These are phyloP conservation scores for Amphichorda felina DNA, from an alignment of 2,329 filamentous ascomycete genomes.

Conservation along the genomic window DNA sequence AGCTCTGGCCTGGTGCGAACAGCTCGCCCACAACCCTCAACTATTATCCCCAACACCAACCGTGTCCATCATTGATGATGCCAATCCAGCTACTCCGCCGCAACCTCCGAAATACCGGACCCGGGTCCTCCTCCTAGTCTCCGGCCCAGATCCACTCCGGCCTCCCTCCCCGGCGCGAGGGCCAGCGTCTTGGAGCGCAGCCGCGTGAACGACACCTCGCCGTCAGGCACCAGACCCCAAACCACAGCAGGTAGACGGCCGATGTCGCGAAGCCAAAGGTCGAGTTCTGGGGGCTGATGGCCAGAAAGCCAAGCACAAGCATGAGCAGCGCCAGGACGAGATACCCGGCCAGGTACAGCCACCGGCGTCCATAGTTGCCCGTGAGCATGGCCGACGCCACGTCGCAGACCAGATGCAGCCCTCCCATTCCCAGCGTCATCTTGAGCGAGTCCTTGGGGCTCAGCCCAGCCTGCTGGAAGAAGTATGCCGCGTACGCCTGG, in stretches of 20 bases:
- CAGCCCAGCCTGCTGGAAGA: conserved; percentile 30
- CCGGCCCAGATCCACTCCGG: no score
- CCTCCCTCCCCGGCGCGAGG: no score
- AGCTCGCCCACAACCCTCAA: no score
- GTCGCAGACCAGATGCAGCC: conserved; percentile 31
- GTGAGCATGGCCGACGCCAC: conserved; percentile 31
- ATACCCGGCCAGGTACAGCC: conserved; percentile 24
- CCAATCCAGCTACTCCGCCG: no score
- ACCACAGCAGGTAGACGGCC: conserved; percentile 29
- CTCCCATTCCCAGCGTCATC: conserved; percentile 28
- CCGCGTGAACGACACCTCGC: conserved; percentile 22
- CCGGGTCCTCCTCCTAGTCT: no score
- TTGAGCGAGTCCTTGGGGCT: conserved; percentile 20
- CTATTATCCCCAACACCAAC: no score
- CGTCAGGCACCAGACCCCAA: conserved; percentile 27
- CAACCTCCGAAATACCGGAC: no score
- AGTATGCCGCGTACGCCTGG: conserved; percentile 48
- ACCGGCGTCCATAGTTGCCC: conserved; percentile 28
- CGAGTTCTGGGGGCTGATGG: not conserved
- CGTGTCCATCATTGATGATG: no score
- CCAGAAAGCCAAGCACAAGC: not conserved
- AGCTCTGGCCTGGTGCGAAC: no score
- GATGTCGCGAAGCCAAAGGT: conserved; percentile 1
- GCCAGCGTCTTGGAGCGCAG: conserved; percentile 24
- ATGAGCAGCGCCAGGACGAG: not conserved